Evolutionary conservation across 495 filamentous ascomycete genomes (phyloP).

Genomic region (Podospora tetraspora): DNA sequence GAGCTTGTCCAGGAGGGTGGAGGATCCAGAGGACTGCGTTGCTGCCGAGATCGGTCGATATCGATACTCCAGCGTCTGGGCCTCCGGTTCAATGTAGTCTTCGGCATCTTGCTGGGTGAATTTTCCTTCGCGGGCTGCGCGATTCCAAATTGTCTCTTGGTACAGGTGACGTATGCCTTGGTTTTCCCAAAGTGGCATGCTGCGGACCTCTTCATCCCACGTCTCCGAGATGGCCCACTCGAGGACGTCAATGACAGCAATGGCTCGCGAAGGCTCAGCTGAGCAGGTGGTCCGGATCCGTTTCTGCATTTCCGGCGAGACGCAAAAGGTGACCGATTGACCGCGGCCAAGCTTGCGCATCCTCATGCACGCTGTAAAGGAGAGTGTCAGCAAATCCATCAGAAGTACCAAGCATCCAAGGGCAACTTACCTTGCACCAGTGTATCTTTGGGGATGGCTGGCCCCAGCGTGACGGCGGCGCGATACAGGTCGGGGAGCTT

Average conservation of each 20-base stretch:
- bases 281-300: constrained; percentile 29
- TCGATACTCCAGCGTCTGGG: constrained; percentile 23
- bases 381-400: neutral
- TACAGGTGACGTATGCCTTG: constrained; percentile 50
- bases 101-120: constrained; percentile 31
- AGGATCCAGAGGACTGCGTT: neutral
- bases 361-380: constrained; percentile 52
- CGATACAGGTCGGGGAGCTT: constrained; percentile 54
- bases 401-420: neutral
- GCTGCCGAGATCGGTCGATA: constrained; percentile 7
- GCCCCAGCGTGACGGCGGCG: constrained; percentile 66
- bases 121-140: neutral
- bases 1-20: neutral
- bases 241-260: constrained; percentile 49
- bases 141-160: constrained; percentile 30
- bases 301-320: constrained; percentile 47
- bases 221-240: constrained; percentile 57
- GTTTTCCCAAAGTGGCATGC: constrained; percentile 54
- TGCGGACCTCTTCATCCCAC: constrained; percentile 41
- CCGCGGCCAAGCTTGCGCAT: constrained; percentile 58
- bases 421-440: constrained; percentile 52
- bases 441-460: constrained; percentile 63
- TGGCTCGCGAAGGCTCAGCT: neutral
- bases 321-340: constrained; percentile 57
- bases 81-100: constrained; percentile 40